Percentiles rank a stretch among this genome's conserved stretches.
Conservation (phyloP, 768 basidiomycete species). For the Leccinum arenicola region DNA sequence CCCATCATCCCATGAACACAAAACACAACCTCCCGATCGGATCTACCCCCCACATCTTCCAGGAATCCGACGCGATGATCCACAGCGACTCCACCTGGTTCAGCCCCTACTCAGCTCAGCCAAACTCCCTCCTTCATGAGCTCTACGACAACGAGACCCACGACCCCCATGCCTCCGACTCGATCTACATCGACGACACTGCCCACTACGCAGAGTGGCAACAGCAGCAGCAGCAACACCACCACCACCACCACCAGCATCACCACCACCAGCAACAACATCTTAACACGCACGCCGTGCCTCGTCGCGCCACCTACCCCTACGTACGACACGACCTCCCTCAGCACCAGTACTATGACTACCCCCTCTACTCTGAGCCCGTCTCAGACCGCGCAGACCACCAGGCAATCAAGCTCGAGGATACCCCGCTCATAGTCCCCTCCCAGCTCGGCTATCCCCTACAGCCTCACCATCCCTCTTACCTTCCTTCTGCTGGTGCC, state of each 20-base stretch:
- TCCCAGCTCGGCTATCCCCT: conserved; percentile 44
- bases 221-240: conserved; percentile 36
- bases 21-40: conserved; percentile 39
- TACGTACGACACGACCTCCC: conserved; percentile 71
- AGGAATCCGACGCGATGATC: conserved; percentile 37
- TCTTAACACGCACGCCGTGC: conserved; percentile 28
- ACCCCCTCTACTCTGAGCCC: conserved; percentile 39
- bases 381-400: conserved; percentile 30
- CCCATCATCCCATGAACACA: conserved; percentile 27
- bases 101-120: conserved; percentile 29
- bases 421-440: conserved; percentile 56
- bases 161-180: conserved; percentile 35
- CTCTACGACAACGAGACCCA: conserved; percentile 62
- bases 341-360: conserved; percentile 36
- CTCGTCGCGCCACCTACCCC: conserved; percentile 72
- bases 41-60: conserved; percentile 52
- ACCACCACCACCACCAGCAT: conserved; percentile 19
- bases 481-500: conserved; percentile 40
- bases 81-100: conserved; percentile 39
- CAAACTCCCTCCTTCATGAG: conserved; percentile 63
- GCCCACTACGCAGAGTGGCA: conserved; percentile 36
- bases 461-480: conserved; percentile 36
- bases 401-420: conserved; percentile 63
- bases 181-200: conserved; percentile 35
- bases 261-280: conserved; percentile 39